Percentiles rank a stretch among this genome's conserved stretches.
Evolutionary conservation across 2,329 filamentous ascomycete species (phyloP).

Genomic region (Huntiella bhutanensis): DNA sequence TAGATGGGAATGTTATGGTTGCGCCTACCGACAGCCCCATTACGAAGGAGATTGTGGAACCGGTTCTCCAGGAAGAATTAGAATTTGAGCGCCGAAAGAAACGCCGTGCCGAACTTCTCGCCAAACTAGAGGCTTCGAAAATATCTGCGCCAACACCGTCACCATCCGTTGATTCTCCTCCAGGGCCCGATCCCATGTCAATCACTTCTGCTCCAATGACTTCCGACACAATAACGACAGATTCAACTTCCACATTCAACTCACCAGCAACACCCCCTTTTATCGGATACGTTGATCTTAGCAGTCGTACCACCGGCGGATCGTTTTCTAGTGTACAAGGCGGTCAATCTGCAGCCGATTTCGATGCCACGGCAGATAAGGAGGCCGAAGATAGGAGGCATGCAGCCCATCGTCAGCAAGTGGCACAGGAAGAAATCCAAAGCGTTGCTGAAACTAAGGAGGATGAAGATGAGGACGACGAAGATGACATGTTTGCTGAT

Average conservation of each 20-base stretch:
- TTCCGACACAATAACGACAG: slow-evolving; percentile 17
- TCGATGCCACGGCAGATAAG: slow-evolving; percentile 79
- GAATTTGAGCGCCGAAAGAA: slow-evolving; percentile 72
- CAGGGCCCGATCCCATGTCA: slow-evolving; percentile 20
- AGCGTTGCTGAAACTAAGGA: slow-evolving; percentile 21
- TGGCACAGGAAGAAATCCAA: slow-evolving; percentile 14
- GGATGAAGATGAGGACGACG: slow-evolving; percentile 48
- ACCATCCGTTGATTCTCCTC: slow-evolving; percentile 18
- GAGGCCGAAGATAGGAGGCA: slow-evolving; percentile 59
- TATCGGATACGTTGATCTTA: slow-evolving; percentile 6
- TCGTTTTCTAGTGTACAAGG: slow-evolving; percentile 21
- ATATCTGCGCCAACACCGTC: slow-evolving; percentile 29
- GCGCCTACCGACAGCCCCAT: slow-evolving; percentile 4
- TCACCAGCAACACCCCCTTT: slow-evolving; percentile 3
- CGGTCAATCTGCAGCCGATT: slow-evolving; percentile 79
- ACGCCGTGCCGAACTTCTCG: slow-evolving; percentile 65
- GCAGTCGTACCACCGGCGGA: slow-evolving; percentile 15
- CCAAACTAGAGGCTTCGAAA: slow-evolving; percentile 57
- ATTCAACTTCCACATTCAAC: not conserved
- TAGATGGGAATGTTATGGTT: slow-evolving; percentile 5
- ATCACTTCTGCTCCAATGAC: slow-evolving; percentile 28
- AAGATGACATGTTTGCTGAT: slow-evolving; percentile 79
- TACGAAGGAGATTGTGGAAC: slow-evolving; percentile 18
- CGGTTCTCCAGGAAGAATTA: slow-evolving; percentile 59
- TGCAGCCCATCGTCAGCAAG: slow-evolving; percentile 27